Conservation (phyloP, 306 rosid species). For the Psophocarpus tetragonolobus region DNA sequence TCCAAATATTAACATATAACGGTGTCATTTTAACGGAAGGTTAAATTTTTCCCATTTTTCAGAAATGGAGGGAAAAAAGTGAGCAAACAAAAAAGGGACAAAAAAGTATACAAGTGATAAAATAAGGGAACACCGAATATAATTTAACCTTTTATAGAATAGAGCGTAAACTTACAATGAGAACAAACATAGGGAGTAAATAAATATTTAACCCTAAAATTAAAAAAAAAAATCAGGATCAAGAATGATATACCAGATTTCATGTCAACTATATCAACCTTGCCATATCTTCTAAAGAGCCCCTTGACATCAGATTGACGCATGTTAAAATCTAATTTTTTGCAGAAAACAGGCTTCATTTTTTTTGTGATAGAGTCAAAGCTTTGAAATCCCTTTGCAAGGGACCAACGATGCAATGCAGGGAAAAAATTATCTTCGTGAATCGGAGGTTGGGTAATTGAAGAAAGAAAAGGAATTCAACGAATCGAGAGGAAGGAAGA, state of each 20-base stretch:
- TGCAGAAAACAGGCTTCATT: slow-evolving; percentile 79
- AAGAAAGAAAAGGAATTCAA: neutral
- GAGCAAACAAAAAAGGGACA: too few species aligned
- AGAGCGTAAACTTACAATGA: neutral
- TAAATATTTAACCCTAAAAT: neutral
- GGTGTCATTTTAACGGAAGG: too few species aligned
- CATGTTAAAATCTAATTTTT: slow-evolving; percentile 76
- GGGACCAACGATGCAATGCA: slow-evolving; percentile 39
- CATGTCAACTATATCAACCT: slow-evolving; percentile 79
- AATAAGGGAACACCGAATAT: too few species aligned
- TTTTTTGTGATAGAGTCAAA: slow-evolving; percentile 35
- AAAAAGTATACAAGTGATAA: too few species aligned
- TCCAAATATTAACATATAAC: too few species aligned
- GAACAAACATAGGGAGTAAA: neutral
- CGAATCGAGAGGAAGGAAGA: neutral
- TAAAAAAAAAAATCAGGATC: neutral
- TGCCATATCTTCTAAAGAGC: slow-evolving; percentile 77
- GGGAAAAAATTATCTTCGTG: neutral
- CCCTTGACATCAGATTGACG: slow-evolving; percentile 78
- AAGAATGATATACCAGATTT: slow-evolving; percentile 63
- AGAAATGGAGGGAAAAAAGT: too few species aligned
- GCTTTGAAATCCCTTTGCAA: slow-evolving; percentile 4
- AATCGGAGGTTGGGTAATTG: neutral
- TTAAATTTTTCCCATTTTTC: too few species aligned
- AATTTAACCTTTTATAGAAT: neutral